Conservation (phyloP, 2,329 filamentous ascomycete species). For the Hymenoscyphus fraxineus region DNA sequence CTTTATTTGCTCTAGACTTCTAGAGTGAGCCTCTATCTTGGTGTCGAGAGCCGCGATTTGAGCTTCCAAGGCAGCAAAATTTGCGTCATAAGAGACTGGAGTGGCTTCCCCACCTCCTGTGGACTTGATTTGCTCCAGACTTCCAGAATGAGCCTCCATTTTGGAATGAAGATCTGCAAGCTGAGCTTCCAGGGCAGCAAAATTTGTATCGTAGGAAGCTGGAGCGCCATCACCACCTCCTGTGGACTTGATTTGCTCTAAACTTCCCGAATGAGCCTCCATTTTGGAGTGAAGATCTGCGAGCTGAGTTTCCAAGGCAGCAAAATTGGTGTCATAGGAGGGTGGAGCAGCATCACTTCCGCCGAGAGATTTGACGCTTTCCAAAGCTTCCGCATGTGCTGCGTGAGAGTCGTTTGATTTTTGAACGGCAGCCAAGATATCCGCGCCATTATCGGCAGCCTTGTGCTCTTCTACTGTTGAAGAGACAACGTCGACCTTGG, state of each 20-base stretch:
- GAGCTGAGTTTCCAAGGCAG: slow-evolving; percentile 23
- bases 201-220: slow-evolving; percentile 9
- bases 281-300: slow-evolving; percentile 23
- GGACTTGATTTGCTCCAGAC: slow-evolving; percentile 21
- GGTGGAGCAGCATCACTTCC: not conserved
- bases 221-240: slow-evolving; percentile 1
- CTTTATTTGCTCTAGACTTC: slow-evolving; percentile 22
- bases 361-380: slow-evolving; percentile 12
- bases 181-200: slow-evolving; percentile 21
- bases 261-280: slow-evolving; percentile 17
- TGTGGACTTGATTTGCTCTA: slow-evolving; percentile 20
- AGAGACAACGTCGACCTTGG: slow-evolving; percentile 27
- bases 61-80: slow-evolving; percentile 18
- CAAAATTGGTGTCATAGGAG: slow-evolving; percentile 12
- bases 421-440: slow-evolving; percentile 29
- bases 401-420: slow-evolving; percentile 29
- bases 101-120: slow-evolving; percentile 4
- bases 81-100: slow-evolving; percentile 9
- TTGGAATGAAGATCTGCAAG: slow-evolving; percentile 23
- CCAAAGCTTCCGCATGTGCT: slow-evolving; percentile 22
- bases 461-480: slow-evolving; percentile 24
- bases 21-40: slow-evolving; percentile 22
- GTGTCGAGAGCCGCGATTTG: slow-evolving; percentile 24
- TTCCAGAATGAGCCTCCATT: slow-evolving; percentile 20
- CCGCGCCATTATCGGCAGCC: slow-evolving; percentile 20